phyloP scores from a whole-genome alignment of 805 yeast genomes.

The Jamesozyma piceae region DNA sequence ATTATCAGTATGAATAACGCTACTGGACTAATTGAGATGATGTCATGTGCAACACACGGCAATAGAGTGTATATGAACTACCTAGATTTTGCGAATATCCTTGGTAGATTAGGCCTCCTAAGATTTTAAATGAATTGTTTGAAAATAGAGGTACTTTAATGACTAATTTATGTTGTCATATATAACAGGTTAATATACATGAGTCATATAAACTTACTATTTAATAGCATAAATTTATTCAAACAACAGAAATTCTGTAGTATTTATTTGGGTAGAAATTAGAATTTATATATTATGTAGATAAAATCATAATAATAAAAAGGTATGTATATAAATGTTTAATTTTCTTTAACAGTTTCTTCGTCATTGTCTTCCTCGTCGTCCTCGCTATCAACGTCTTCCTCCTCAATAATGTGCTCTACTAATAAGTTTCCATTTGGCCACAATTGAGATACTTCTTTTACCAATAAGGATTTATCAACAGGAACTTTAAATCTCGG shows the following conservation, averaged over 20 bases:
- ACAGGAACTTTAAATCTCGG: conserved; percentile 45
- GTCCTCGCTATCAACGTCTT: conserved; percentile 22
- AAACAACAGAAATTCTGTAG: too few species aligned
- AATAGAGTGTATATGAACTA: conserved; percentile 32
- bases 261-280: too few species aligned
- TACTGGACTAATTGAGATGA: conserved; percentile 36
- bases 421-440: conserved; percentile 64
- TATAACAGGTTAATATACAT: too few species aligned
- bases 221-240: too few species aligned
- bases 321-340: not conserved
- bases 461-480: conserved; percentile 26
- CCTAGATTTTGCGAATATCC: conserved; percentile 38
- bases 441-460: conserved; percentile 42
- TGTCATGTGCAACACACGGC: conserved; percentile 35
- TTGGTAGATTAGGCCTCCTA: conserved; percentile 42
- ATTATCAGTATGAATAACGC: conserved; percentile 26
- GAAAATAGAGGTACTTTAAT: too few species aligned
- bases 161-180: too few species aligned
- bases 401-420: conserved; percentile 33
- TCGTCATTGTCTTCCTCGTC: conserved; percentile 13
- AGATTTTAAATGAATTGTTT: conserved; percentile 11
- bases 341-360: conserved; percentile 7
- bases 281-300: not conserved
- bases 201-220: too few species aligned
- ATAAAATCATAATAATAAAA: conserved; percentile 1